Base-by-base conservation (phyloP, 225 moss, liverwort and hornwort species). In the Sphagnum contortum region DNA sequence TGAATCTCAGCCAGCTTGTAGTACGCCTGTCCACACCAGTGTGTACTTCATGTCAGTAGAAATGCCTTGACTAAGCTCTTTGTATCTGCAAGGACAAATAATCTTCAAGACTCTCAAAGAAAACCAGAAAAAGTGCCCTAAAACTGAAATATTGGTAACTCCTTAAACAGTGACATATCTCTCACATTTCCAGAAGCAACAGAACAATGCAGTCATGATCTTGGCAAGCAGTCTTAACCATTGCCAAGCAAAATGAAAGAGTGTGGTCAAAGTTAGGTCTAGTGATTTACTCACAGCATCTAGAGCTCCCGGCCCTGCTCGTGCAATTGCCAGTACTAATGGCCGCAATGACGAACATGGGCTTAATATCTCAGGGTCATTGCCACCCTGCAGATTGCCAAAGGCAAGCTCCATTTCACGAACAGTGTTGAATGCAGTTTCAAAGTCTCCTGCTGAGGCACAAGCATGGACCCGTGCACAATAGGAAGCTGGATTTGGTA, bases 321-420 rank as follows among this genome's bases (percentile, higher is more conserved):
- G 76, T 57, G 87, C 69, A 60, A 85, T 79, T 9, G 86, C 86
- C 62, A 80, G 72, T 54, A 84, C 91, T 74, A 94, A 85, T 52
- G 91, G 91, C 57, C 74, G 75, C 71, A 94, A 76, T 9, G 89
- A 91, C 62, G 89, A 83, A 69, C 89, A 86, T 9, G 91, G 94
- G 53, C 89, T 89, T 48, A 94, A 76, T 8, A 89, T 75, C 70
- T 94, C 91, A 49, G 68, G 55, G 59, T 87, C 94, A 51, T 76
- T 77, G 49, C 50, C 73, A 53, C 55, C 71, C 62, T 73, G 76
- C 5, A 80, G 59, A 50, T 72, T 81, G 14, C 76, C 74, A 70
- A 77, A 81, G 13, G 68, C 46, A 57, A 12, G 68, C 70, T 94
- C 81, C 85, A 91, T 76, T 76, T 87, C 91, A 61, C 47, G 68